Percentiles rank a stretch among this genome's conserved stretches.
phyloP scores from a whole-genome alignment of 805 yeast species.

The Metschnikowia santaceciliae region DNA sequence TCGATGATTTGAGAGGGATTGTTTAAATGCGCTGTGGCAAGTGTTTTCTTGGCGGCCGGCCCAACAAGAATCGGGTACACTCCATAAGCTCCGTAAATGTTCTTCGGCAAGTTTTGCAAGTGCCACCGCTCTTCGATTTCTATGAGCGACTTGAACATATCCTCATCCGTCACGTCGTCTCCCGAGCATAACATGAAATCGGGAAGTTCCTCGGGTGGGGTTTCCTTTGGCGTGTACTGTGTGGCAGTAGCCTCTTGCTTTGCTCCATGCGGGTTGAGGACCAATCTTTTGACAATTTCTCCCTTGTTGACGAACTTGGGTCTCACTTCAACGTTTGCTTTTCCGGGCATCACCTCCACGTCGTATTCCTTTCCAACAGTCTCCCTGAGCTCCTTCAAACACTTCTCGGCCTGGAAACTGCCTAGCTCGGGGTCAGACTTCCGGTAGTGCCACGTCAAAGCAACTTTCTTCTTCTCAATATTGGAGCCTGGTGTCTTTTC shows the following conservation, averaged over 20 bases:
- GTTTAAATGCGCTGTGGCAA: conserved; percentile 78
- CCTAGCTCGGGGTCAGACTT: conserved; percentile 94
- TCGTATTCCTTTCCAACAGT: conserved; percentile 65
- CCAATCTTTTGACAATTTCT: conserved; percentile 82
- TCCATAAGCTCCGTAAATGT: conserved; percentile 53
- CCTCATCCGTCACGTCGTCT: conserved; percentile 96
- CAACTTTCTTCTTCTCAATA: conserved; percentile 86
- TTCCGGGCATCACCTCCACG: conserved; percentile 94
- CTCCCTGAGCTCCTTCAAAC: conserved; percentile 58
- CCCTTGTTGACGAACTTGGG: conserved; percentile 95
- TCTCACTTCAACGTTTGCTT: conserved; percentile 96
- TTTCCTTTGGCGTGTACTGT: conserved; percentile 21
- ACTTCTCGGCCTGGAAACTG: conserved; percentile 72
- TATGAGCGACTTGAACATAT: conserved; percentile 83
- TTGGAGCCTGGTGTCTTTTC: conserved; percentile 87
- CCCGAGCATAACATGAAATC: conserved; percentile 90
- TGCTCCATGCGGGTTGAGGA: conserved; percentile 58
- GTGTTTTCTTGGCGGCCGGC: conserved; percentile 81
- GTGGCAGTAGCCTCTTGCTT: conserved; percentile 39
- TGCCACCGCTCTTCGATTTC: conserved; percentile 56
- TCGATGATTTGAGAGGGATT: conserved; percentile 85
- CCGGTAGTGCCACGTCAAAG: conserved; percentile 97
- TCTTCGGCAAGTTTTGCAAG: conserved; percentile 35
- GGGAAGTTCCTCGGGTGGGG: conserved; percentile 50
- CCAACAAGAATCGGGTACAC: conserved; percentile 88